A percentile compares a stretch with the other conserved stretches of the same genome.
phyloP scores from a whole-genome alignment of 2,329 filamentous ascomycete genomes.

The Hyphodiscus sp. region DNA sequence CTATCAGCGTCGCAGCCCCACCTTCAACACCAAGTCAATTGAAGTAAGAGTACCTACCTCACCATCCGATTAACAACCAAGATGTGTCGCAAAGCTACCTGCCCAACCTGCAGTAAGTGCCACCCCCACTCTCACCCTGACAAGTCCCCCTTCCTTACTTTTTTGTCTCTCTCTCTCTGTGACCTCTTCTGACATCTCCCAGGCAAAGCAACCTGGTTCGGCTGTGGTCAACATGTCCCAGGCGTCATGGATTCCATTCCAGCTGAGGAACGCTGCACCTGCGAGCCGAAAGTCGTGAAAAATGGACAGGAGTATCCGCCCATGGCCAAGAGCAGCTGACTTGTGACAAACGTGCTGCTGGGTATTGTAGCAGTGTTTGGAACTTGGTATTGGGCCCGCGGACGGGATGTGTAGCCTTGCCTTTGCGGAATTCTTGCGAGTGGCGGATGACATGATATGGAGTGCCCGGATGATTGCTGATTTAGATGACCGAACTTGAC shows the following conservation, averaged over 20 bases:
- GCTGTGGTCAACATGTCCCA: constrained; percentile 45
- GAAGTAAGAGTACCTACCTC: too few species aligned
- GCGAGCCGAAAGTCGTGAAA: constrained; percentile 42
- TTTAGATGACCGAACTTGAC: too few species aligned
- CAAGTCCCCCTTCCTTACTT: background rate
- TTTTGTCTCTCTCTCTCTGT: background rate
- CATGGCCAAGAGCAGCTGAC: constrained; percentile 32
- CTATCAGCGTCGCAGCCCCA: background rate
- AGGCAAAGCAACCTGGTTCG: constrained; percentile 48
- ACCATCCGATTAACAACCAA: constrained; percentile 1
- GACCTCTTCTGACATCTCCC: constrained; percentile 1
- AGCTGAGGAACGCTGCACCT: constrained; percentile 46
- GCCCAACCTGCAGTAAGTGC: constrained; percentile 42
- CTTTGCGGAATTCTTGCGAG: background rate
- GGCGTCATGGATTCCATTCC: constrained; percentile 46
- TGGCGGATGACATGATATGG: background rate
- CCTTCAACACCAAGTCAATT: background rate
- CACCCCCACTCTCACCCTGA: background rate
- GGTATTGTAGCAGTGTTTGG: constrained; percentile 1
- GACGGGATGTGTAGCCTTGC: background rate
- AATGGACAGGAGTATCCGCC: constrained; percentile 48
- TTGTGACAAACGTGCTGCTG: constrained; percentile 7
- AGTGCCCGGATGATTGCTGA: background rate
- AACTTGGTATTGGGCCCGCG: background rate
- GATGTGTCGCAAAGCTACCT: constrained; percentile 47